Base-by-base conservation (phyloP, 2,329 filamentous ascomycete species). In the Paecilomyces dactylethromorphus region DNA sequence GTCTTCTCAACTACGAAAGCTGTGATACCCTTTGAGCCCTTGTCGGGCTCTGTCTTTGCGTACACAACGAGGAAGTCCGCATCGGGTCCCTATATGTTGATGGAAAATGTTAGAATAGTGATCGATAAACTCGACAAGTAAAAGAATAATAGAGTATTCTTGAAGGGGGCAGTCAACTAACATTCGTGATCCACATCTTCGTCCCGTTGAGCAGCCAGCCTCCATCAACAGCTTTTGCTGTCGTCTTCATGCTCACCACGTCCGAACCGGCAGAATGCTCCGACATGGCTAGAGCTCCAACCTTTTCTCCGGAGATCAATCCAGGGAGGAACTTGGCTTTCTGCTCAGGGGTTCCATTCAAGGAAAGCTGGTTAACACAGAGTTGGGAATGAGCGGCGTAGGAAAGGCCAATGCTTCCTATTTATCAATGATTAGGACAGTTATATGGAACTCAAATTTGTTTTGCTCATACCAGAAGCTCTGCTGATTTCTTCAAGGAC, bases 181-280 rank as follows among this genome's bases (percentile, higher is more conserved):
- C 91, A 76, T 99, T 99, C 62, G 93, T 99, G 72, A 99, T 99
- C 93, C 93, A 99, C 93, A 97, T 97, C 82, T 99, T 97, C 61
- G 88, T 90, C 32, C 92, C 93, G 69, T 92, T 91, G 58, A 99
- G 79, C 21, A 92, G 62, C 74, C 89, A 97, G 29, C 93, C 93
- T 35, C 92, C 92, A 67, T 94, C 89, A 11, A 91, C 89, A 63
- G 84, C 81, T 71, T 85, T 89, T 0, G 92, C 93, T 2, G 85
- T 88, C 52, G 88, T 95, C 73, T 92, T 91, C 93, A 97, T 97
- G 75, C 89, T 90, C 29, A 99, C 92, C 3, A 99, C 93, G 76
- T 99, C 93, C 65, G 88, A 92, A 13, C 93, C 93, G 0, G 93
- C 88, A 6, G 89, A 90, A 62, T 92, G 89, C 76, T 99, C 93